Evolutionary conservation across 2,329 filamentous ascomycete genomes (phyloP).

Genomic region (Uncinocarpus reesii): DNA sequence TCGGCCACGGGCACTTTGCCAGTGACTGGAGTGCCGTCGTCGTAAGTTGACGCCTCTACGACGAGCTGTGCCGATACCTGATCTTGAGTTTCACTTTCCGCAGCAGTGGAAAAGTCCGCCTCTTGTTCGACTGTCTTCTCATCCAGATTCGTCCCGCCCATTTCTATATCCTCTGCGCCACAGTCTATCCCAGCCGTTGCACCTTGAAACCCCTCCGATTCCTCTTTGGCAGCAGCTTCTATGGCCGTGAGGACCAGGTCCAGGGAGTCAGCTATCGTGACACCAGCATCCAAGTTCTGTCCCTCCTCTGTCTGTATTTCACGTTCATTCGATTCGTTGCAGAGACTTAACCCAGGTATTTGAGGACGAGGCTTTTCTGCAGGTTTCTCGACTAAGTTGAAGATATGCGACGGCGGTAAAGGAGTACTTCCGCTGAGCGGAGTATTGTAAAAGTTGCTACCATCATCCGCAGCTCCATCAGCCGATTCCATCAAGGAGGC

Average conservation of each 20-base stretch:
- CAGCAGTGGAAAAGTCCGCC: background rate
- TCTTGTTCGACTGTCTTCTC: background rate
- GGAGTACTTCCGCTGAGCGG: slow-evolving; percentile 26
- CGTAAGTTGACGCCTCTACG: background rate
- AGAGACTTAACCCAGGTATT: slow-evolving; percentile 32
- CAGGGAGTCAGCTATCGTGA: slow-evolving; percentile 8
- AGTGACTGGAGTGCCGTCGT: slow-evolving; percentile 5
- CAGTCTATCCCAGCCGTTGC: background rate
- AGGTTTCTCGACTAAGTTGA: background rate
- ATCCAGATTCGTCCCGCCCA: background rate
- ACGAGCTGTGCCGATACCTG: background rate
- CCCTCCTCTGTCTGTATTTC: background rate
- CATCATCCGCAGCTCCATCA: slow-evolving; percentile 26
- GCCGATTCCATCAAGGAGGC: background rate
- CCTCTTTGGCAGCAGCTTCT: slow-evolving; percentile 7
- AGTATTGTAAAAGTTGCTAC: slow-evolving; percentile 37
- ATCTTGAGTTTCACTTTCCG: background rate
- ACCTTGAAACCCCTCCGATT: background rate
- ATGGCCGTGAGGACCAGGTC: slow-evolving; percentile 8
- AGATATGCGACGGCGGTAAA: slow-evolving; percentile 8
- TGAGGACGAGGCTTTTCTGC: slow-evolving; percentile 18
- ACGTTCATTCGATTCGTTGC: slow-evolving; percentile 12
- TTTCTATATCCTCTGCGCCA: background rate
- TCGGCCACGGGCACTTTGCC: slow-evolving; percentile 5
- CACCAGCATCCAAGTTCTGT: background rate